Evolutionary conservation across 75 land plant genomes (phyloP).

Genomic region (Isoetes taiwanensis): DNA sequence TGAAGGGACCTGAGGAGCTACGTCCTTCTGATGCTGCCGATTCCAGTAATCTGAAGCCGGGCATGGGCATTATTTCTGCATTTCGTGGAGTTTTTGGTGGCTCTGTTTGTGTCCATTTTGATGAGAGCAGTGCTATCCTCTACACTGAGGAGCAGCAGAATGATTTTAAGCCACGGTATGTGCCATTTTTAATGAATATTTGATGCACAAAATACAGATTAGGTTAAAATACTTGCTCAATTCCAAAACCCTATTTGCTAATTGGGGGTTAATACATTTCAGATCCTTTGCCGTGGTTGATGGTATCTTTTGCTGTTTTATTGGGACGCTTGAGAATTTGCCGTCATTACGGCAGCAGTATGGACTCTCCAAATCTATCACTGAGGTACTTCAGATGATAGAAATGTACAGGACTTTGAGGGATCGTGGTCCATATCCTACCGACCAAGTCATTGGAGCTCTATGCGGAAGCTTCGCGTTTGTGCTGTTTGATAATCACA

Average conservation of each 20-base stretch:
- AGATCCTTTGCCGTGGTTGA: background rate
- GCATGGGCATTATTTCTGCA: background rate
- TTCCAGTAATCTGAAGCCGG: background rate
- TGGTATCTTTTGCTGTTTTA: background rate
- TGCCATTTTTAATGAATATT: background rate
- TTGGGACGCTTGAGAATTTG: background rate
- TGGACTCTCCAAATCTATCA: background rate
- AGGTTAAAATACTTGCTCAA: no score
- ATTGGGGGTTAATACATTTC: background rate
- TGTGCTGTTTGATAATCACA: background rate
- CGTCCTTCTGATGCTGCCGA: background rate
- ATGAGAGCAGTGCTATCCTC: background rate
- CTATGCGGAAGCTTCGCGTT: background rate
- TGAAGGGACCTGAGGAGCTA: background rate
- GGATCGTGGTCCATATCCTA: background rate
- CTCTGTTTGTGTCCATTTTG: background rate
- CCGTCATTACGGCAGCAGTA: background rate
- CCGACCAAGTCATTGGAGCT: background rate
- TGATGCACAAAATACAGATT: background rate
- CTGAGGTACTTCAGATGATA: background rate
- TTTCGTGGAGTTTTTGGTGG: background rate
- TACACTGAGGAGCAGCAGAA: background rate
- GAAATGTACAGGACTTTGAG: slow-evolving; percentile 1
- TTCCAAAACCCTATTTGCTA: background rate
- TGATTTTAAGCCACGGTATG: background rate